phyloP scores from a whole-genome alignment of 148 eudicot genomes.

The Beta vulgaris region DNA sequence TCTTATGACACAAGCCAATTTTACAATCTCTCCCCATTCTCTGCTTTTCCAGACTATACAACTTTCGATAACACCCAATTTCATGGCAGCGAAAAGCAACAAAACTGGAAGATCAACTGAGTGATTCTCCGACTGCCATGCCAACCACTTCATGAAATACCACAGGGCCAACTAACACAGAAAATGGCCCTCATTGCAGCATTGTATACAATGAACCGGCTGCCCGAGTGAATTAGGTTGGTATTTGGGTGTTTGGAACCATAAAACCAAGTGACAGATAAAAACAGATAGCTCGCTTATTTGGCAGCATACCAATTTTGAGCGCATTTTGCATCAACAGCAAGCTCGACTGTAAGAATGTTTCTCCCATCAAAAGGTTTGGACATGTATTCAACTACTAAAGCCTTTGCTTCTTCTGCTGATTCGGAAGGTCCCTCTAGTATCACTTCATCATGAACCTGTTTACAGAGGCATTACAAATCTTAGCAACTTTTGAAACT shows the following conservation, averaged over 20 bases:
- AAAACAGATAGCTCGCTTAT: slow-evolving; percentile 2
- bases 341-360: slow-evolving; percentile 65
- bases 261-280: not conserved
- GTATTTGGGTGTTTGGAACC: not conserved
- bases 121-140: not conserved
- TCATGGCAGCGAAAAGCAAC: slow-evolving; percentile 5
- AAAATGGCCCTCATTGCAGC: slow-evolving; percentile 10
- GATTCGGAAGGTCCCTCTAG: slow-evolving; percentile 93
- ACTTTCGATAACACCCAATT: not conserved
- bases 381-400: slow-evolving; percentile 89
- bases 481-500: not conserved
- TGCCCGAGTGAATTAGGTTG: not conserved
- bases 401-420: slow-evolving; percentile 66
- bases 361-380: slow-evolving; percentile 82
- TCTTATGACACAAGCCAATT: not conserved
- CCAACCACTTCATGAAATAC: not conserved
- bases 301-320: slow-evolving; percentile 88
- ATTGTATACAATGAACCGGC: not conserved
- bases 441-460: slow-evolving; percentile 96
- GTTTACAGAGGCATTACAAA: slow-evolving; percentile 15
- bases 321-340: slow-evolving; percentile 88
- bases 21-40: not conserved
- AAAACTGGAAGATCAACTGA: not conserved
- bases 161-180: not conserved
- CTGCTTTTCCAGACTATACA: slow-evolving; percentile 4